Base-by-base conservation (phyloP, 2,329 filamentous ascomycete species). In the Zasmidium cellare region DNA sequence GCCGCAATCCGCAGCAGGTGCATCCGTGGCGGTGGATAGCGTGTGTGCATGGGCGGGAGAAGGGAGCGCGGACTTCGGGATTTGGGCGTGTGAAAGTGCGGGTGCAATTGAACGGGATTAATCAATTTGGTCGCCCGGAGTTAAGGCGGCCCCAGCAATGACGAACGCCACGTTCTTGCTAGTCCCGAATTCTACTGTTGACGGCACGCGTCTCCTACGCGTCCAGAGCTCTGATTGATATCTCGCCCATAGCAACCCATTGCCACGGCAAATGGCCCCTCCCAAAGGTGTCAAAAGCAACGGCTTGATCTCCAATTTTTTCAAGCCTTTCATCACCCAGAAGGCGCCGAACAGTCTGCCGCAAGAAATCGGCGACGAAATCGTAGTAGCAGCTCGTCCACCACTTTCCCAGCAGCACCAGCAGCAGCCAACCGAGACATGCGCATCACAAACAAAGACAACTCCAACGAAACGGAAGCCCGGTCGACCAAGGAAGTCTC, bases 261-360 rank as follows among this genome's bases (percentile, higher is more conserved):
- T 41, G 44, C 46, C 48, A 18, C 24, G 9, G 19, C n/a, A 19
- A 18, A 55, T 55, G 52, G 41, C 52, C 2, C 44, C 52, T 14
- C 18, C 28, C 23, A 79, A 76, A 62, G 76, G 74, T 56, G 67
- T 64, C 14, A 74, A 76, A 50, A 68, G 72, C 11, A 82, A 82
- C 62, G 75, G 75, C 47, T 82, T 78, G 60, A 83, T 83, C 57
- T 72, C 81, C 68, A 75, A 72, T 41, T 83, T 82, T 65, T 83
- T 83, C 72, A 80, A 79, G 65, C 82, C 81, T 67, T 71, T 31
- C 16, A 31, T 31, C 28, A 54, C 14, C 22, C 51, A 41, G 35
- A 14, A 41, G n/a, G 3, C 35, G 5, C 7, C 7, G 35, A n/a
- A 3, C 7, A 16, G 12, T n/a, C 35, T 7, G 20, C 16, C 12